Base-by-base conservation (phyloP, 2,329 filamentous ascomycete species). In the Clarireedia paspali region DNA sequence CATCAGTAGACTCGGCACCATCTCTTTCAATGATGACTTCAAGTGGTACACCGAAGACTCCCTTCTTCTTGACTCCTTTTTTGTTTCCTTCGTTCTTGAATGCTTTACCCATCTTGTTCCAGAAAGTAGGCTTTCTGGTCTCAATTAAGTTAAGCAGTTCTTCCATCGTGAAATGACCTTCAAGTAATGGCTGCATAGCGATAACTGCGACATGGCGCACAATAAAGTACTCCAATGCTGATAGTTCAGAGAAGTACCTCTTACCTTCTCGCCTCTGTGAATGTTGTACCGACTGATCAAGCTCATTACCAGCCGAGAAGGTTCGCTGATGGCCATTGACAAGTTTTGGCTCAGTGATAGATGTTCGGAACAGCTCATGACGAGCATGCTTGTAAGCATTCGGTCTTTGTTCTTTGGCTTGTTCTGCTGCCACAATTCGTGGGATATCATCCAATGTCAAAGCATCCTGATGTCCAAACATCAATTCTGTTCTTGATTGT, bases 81-180 rank as follows among this genome's bases (percentile, higher is more conserved):
- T 77, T 81, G 7, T 50, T 50, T 63, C 84, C 87, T 64, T 94
- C 88, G 63, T 89, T 90, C 71, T 92, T 94, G 72, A 97, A 96
- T 1, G 91, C 92, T 69, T 96, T 96, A 60, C 91, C 92, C 61
- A 99, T 91, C 66, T 96, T 96, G 71, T 92, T 94, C 94, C 94
- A 99, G 73, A 99, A 96, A 0, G 89, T 97, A 24, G 89, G 84
- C 63, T 96, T 95, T 67, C 89, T 86, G 2, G 89, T 90, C 71
- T 99, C 94, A 60, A 99, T 97, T 50, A 99, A 83, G 59, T 89
- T 84, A 14, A 97, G 80, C 1, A 99, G 77, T 68, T 99, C 94
- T 62, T 97, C 94, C 57, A 97, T 80, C n/a, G 87, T 88, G 71
- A 97, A 97, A 64, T 95, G 85, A 3, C 85, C 84, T 64, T 95